Base-by-base conservation (phyloP, 2,329 filamentous ascomycete genomes). In the Pseudopyricularia javanii region DNA sequence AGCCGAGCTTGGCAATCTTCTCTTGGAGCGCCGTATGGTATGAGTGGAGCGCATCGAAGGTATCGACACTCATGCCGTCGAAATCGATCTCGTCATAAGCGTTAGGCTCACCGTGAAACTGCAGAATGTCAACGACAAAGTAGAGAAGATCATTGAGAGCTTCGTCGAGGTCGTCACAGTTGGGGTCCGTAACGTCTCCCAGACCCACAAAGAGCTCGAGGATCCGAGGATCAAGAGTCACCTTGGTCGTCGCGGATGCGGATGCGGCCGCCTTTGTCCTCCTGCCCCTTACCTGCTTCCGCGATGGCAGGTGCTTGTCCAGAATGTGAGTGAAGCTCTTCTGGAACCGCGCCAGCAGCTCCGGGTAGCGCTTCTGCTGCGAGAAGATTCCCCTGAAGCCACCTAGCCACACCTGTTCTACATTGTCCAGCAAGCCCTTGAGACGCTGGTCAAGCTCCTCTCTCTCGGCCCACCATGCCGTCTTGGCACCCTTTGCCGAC, bases 31-130 rank as follows among this genome's bases (percentile, higher is more conserved):
- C 70, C 24, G 71, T 74, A 61, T 95, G 84, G 63, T 96, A 96
- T 1, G 81, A 78, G 50, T 83, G 80, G 26, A 98, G 71, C 2
- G 90, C 88, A 67, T 96, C 91, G 37, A 89, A 78, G 0, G 88
- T 88, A 60, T 95, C 90, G 37, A 97, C 77, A 5, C 91, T 82
- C 80, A 98, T 94, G 59, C 78, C 72, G 58, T 98, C 93, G 63
- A 97, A 95, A 66, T 97, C 91, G 57, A 98, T 88, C 69, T 98
- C 93, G 60, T 98, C 93, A 67, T 96, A 96, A 0, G 94, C 93
- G 63, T 97, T 98, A 49, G 83, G 80, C 69, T 98, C 94, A 15
- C 93, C 93, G 60, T 95, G 88, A 67, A 98, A 97, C 64, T 97
- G 93, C 3, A 98, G 74, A 51, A 97, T 91, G 61, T 98, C 93